Percentiles rank a stretch among this genome's conserved stretches.
These are phyloP conservation scores for Talaromyces sp. DNA, from an alignment of 2,329 filamentous ascomycete genomes.

Conservation along the genomic window DNA sequence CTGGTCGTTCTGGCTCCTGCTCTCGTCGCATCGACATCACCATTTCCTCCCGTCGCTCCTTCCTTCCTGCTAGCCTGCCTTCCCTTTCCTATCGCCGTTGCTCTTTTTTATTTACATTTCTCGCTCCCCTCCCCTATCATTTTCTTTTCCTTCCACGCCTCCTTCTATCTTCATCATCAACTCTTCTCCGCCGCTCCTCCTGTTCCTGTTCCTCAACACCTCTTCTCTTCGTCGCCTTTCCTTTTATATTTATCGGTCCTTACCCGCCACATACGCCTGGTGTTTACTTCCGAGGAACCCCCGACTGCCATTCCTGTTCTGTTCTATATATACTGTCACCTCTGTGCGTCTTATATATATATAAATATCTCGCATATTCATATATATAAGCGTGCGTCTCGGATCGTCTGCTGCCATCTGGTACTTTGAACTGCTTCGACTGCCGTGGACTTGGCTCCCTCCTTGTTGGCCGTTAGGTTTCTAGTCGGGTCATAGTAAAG, in stretches of 20 bases:
- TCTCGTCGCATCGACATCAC: conserved; percentile 15
- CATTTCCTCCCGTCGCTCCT: neutral
- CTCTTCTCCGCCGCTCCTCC: neutral
- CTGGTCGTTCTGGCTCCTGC: conserved; percentile 6
- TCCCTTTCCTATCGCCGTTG: neutral
- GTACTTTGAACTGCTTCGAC: neutral
- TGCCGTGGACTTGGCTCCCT: neutral
- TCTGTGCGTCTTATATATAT: conserved; percentile 5
- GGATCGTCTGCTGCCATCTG: neutral
- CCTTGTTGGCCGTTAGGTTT: neutral
- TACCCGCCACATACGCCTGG: neutral
- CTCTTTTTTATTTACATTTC: conserved; percentile 13
- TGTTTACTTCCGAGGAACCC: conserved; percentile 3
- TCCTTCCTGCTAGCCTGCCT: neutral
- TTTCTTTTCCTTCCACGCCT: neutral
- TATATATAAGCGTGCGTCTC: conserved; percentile 9
- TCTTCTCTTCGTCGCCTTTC: neutral
- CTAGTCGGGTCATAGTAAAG: conserved; percentile 15
- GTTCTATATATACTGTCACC: conserved; percentile 5
- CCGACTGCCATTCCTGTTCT: neutral
- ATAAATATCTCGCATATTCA: conserved; percentile 1
- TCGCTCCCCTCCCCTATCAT: neutral
- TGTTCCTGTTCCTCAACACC: neutral
- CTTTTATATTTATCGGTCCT: conserved; percentile 7
- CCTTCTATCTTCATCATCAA: neutral